Evolutionary conservation across 2,329 filamentous ascomycete species (phyloP), one percentile per base, ranked within the genome.

Genomic region (Alternaria metachromatica): DNA sequence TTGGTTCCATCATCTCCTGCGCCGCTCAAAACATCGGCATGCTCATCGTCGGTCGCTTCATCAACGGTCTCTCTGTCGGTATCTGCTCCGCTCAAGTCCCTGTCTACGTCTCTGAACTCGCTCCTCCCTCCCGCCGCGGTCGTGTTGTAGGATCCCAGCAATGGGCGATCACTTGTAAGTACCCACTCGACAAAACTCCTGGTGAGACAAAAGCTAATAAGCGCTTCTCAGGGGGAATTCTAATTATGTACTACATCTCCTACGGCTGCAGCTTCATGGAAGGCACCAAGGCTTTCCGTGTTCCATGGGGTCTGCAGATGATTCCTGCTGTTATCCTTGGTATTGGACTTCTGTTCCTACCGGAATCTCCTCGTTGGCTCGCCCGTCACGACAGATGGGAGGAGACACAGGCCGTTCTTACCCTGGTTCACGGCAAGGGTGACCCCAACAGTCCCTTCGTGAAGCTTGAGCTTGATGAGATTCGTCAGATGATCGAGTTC

Each of bases 1-100:
- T 88, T 49, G 89, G 89, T 26, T 88, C 87, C 28, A 84, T 86
- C 61, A 86, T 93, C 60, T 86, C 89, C 72, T 87, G 86, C 53
- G 87, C 89, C 2, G 78, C 90, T 2, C 86, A 90, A 71, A 88
- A 89, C 72, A 87, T 93, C 45, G 85, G 82, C 26, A 92, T 93
- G 89, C 85, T 94, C 18, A 88, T 92, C 63, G 86, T 86, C 3
- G 92, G 91, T 4, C 88, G 92, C 81, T 90, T 80, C 66, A 87
- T 94, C 77, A 90, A 91, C 66, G 92, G 92, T 45, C 73, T 93
- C 68, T 89, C 89, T 60, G 90, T 94, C 59, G 92, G 92, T 64
- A 92, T 94, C 70, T 88, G 88, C 67, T 90, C 87, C 41, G 87
- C 88, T 8, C 88, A 92, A 70, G 90, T 90, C 3, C 88, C 89